phyloP scores from a whole-genome alignment of 345 rosid genomes.

The Tarenaya hassleriana region DNA sequence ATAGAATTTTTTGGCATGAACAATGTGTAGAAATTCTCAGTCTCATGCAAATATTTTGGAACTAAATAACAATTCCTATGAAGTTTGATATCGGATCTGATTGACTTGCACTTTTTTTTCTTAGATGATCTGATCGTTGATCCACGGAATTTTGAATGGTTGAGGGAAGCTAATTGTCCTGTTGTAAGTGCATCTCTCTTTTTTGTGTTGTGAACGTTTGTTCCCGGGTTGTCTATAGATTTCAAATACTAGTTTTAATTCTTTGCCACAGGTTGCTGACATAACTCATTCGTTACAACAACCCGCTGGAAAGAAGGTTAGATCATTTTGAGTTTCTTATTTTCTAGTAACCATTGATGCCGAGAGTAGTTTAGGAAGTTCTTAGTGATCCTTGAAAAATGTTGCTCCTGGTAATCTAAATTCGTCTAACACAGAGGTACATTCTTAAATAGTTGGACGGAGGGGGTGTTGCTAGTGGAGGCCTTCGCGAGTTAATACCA shows the following conservation, averaged over 20 bases:
- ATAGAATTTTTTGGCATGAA: background rate
- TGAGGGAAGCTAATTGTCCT: constrained; percentile 94
- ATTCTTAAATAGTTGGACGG: constrained; percentile 65
- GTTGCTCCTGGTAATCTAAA: background rate
- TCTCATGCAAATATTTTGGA: constrained; percentile 10
- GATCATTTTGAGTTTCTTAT: background rate
- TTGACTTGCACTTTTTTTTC: constrained; percentile 24
- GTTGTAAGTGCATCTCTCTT: constrained; percentile 52
- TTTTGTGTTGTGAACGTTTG: constrained; percentile 5
- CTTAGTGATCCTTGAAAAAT: background rate
- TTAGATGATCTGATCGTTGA: constrained; percentile 91
- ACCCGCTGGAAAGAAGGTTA: constrained; percentile 92
- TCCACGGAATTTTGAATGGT: constrained; percentile 93
- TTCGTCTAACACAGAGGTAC: background rate
- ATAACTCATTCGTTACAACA: constrained; percentile 90
- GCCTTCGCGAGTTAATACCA: constrained; percentile 93
- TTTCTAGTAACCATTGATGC: too few species aligned
- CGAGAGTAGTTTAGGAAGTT: background rate
- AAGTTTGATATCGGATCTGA: constrained; percentile 1
- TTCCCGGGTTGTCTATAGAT: background rate
- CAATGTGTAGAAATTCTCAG: constrained; percentile 14
- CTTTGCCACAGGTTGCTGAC: constrained; percentile 73
- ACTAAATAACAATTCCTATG: background rate
- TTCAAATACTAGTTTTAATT: constrained; percentile 7
- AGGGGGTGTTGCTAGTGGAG: constrained; percentile 99